These are phyloP conservation scores for Butyriboletus appendiculatus DNA, from an alignment of 1,284 basidiomycete genomes.

Conservation along the genomic window DNA sequence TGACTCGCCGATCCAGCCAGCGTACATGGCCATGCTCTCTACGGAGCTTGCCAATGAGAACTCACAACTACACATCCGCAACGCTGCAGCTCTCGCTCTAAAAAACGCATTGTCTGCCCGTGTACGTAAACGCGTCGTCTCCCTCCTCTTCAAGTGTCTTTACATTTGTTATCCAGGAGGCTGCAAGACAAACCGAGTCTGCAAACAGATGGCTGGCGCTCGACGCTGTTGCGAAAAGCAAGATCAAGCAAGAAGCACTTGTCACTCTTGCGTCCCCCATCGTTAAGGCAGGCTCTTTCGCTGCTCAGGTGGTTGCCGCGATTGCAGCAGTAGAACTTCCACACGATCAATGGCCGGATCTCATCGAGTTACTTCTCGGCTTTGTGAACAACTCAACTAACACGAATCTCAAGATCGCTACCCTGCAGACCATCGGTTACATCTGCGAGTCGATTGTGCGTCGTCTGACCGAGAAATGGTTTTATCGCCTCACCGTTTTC, in stretches of 20 bases:
- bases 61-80: conserved; percentile 78
- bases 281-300: conserved; percentile 80
- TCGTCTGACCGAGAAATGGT: conserved; percentile 24
- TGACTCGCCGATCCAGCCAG: conserved; percentile 56
- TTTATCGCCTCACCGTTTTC: conserved; percentile 16
- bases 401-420: conserved; percentile 81
- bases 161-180: conserved; percentile 55
- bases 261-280: conserved; percentile 78
- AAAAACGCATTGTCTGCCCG: conserved; percentile 95
- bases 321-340: conserved; percentile 95
- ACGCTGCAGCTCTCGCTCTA: conserved; percentile 93
- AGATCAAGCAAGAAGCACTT: conserved; percentile 90
- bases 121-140: conserved; percentile 53
- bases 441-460: conserved; percentile 95
- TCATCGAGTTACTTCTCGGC: conserved; percentile 86
- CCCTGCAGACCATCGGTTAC: conserved; percentile 94
- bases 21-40: conserved; percentile 88
- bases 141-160: conserved; percentile 6
- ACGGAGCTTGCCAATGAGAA: conserved; percentile 78
- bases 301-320: conserved; percentile 92
- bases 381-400: conserved; percentile 85
- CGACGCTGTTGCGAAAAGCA: conserved; percentile 64
- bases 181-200: conserved; percentile 74
- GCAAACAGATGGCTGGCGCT: conserved; percentile 82
- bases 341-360: conserved; percentile 83